A percentile compares a stretch with the other conserved stretches of the same genome.
phyloP scores from a whole-genome alignment of 306 rosid genomes.

The Sindora glabra region DNA sequence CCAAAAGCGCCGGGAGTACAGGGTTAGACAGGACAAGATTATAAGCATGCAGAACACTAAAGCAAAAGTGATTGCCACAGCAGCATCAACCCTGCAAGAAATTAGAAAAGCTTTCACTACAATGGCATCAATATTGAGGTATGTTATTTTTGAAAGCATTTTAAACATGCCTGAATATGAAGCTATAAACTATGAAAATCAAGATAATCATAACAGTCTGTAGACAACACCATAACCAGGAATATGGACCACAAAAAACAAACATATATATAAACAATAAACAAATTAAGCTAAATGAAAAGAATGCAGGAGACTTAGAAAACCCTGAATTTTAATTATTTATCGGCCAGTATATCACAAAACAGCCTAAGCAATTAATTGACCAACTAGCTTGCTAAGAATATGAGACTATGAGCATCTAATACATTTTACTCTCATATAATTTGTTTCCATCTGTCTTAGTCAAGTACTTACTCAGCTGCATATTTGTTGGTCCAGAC shows the following conservation, averaged over 20 bases:
- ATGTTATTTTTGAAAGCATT: neutral
- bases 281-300: neutral
- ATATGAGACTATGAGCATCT: too few relatives aligned
- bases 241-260: neutral
- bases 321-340: neutral
- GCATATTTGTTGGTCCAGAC: neutral
- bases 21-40: slow-evolving; percentile 19
- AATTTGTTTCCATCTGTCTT: neutral
- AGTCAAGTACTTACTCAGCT: neutral
- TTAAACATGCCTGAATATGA: neutral
- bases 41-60: slow-evolving; percentile 20
- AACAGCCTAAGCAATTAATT: neutral
- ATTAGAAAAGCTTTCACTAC: slow-evolving; percentile 11
- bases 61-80: slow-evolving; percentile 28
- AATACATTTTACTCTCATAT: neutral
- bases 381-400: too few relatives aligned
- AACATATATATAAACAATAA: too few relatives aligned
- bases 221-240: slow-evolving; percentile 2
- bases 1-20: slow-evolving; percentile 30
- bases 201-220: neutral
- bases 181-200: neutral
- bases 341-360: neutral
- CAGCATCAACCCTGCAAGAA: slow-evolving; percentile 40
- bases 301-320: neutral
- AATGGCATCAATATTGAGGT: neutral